Conservation (phyloP, 1,139 yeast species). For the Nadsonia starkeyi-henricii region DNA sequence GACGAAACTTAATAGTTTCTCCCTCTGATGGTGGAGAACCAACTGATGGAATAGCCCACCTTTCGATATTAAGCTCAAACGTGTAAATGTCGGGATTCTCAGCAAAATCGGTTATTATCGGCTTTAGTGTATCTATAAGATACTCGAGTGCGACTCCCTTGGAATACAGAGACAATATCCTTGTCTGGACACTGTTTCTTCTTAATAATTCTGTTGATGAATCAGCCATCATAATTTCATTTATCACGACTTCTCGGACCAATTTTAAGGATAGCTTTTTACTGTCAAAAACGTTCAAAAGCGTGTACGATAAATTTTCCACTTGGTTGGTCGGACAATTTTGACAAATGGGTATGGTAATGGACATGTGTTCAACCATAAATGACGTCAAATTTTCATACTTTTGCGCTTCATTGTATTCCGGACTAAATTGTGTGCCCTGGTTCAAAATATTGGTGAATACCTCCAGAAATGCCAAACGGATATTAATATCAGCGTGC, state of each 20-base stretch:
- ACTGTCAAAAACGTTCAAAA: constrained; percentile 48
- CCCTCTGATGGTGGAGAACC: neutral
- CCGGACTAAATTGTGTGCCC: constrained; percentile 22
- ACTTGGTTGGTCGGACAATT: constrained; percentile 52
- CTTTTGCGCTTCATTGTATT: constrained; percentile 21
- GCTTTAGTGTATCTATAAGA: constrained; percentile 38
- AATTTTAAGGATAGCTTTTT: constrained; percentile 40
- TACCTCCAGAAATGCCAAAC: constrained; percentile 64
- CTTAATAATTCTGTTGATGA: constrained; percentile 63
- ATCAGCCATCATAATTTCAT: constrained; percentile 47
- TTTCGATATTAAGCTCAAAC: neutral
- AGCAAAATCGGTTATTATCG: constrained; percentile 27
- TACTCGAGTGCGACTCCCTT: constrained; percentile 51
- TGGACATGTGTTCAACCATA: constrained; percentile 9
- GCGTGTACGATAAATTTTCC: constrained; percentile 58
- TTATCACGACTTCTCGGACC: constrained; percentile 41
- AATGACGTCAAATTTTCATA: constrained; percentile 21
- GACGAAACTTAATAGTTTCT: neutral
- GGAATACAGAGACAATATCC: constrained; percentile 59
- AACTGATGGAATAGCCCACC: neutral
- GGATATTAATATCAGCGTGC: constrained; percentile 48
- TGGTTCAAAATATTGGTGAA: constrained; percentile 52
- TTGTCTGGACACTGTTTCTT: constrained; percentile 71
- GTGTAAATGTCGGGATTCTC: neutral
- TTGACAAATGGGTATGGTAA: constrained; percentile 18